Evolutionary conservation across 2,329 filamentous ascomycete species (phyloP).

Genomic region (Colletotrichum euphorbiae): DNA sequence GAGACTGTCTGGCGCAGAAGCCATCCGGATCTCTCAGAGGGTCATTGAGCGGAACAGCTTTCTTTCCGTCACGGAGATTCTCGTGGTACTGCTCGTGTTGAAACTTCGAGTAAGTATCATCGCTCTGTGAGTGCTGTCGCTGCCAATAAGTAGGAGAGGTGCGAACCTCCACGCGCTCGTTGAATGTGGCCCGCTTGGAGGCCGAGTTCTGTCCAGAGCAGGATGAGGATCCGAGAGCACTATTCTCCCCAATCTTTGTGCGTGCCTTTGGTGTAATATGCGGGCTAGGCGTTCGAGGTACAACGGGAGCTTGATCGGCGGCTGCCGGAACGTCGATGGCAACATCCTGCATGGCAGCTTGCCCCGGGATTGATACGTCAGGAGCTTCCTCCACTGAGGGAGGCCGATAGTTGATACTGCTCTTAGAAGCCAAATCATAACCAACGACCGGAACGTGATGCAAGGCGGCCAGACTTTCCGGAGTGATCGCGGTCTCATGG

Average conservation of each 20-base stretch:
- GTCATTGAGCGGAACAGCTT: constrained; percentile 28
- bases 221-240: constrained; percentile 1
- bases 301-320: too few species aligned
- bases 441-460: neutral
- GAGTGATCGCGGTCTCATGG: neutral
- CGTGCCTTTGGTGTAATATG: neutral
- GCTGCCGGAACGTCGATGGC: neutral
- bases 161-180: constrained; percentile 35
- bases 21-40: constrained; percentile 33
- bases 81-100: constrained; percentile 31
- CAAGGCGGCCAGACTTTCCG: neutral
- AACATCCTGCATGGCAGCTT: neutral
- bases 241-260: neutral
- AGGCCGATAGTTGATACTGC: neutral
- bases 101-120: constrained; percentile 27
- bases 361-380: too few species aligned
- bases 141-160: constrained; percentile 39
- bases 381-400: constrained; percentile 7
- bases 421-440: neutral
- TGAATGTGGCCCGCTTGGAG: constrained; percentile 29
- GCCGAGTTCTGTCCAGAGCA: neutral
- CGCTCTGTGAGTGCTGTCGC: constrained; percentile 25
- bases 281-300: neutral
- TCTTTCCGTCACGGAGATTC: constrained; percentile 28
- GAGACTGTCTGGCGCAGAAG: constrained; percentile 5